phyloP scores from a whole-genome alignment of 2,329 filamentous ascomycete species.

The Mycosphaerella sp. region DNA sequence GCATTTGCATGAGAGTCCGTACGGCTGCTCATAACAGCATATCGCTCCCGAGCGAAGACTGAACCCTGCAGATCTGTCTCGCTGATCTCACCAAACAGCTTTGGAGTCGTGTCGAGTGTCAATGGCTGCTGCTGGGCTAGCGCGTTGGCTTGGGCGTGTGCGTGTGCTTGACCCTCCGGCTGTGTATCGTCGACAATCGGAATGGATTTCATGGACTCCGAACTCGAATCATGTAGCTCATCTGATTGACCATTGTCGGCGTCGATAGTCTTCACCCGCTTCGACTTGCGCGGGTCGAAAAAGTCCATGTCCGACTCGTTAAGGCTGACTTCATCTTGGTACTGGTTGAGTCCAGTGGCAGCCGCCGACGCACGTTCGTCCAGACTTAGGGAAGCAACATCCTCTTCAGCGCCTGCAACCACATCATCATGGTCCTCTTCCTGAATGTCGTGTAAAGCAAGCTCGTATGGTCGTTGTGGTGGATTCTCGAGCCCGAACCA shows the following conservation, averaged over 20 bases:
- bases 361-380: constrained; percentile 38
- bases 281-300: constrained; percentile 39
- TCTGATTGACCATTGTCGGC: constrained; percentile 32
- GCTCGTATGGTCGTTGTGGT: constrained; percentile 22
- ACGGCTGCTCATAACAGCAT: not conserved
- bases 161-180: not conserved
- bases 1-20: not conserved
- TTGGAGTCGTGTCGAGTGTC: constrained; percentile 26
- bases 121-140: constrained; percentile 9
- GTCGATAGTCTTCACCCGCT: constrained; percentile 40
- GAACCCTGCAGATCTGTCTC: constrained; percentile 51
- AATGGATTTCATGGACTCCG: constrained; percentile 34
- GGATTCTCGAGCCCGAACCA: constrained; percentile 55
- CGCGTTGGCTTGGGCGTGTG: constrained; percentile 1
- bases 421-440: constrained; percentile 55
- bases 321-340: constrained; percentile 29
- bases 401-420: constrained; percentile 42
- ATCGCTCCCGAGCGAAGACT: constrained; percentile 17
- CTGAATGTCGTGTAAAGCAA: constrained; percentile 39
- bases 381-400: constrained; percentile 60
- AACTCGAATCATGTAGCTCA: constrained; percentile 34
- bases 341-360: constrained; percentile 16
- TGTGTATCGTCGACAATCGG: constrained; percentile 24
- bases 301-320: constrained; percentile 36
- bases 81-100: constrained; percentile 58